These are phyloP conservation scores for Fusarium heterosporum DNA, from an alignment of 2,329 filamentous ascomycete genomes.

Conservation along the genomic window DNA sequence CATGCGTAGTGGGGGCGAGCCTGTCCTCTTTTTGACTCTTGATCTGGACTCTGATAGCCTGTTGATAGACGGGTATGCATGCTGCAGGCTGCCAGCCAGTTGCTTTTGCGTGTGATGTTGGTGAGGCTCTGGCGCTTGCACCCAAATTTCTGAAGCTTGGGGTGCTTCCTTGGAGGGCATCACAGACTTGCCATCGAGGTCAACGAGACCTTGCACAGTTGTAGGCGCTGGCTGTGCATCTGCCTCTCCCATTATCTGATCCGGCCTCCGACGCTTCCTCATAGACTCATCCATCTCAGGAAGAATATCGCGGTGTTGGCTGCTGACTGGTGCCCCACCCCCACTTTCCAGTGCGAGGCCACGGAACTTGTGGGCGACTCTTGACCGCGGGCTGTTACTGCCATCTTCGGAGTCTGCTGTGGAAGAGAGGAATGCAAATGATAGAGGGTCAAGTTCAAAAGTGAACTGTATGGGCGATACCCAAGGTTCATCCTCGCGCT, in stretches of 20 bases:
- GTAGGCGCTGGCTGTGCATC: slow-evolving; percentile 33
- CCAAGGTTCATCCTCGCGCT: slow-evolving; percentile 55
- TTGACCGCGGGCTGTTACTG: slow-evolving; percentile 64
- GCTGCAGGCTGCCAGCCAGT: slow-evolving; percentile 43
- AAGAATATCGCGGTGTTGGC: slow-evolving; percentile 48
- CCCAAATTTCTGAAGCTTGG: background rate
- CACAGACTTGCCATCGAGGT: slow-evolving; percentile 22
- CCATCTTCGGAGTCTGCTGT: slow-evolving; percentile 57
- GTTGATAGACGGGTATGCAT: slow-evolving; percentile 55
- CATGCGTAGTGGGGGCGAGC: slow-evolving; percentile 55
- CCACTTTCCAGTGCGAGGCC: slow-evolving; percentile 62
- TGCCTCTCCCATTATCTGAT: slow-evolving; percentile 49
- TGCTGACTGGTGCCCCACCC: slow-evolving; percentile 56
- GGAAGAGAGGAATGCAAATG: slow-evolving; percentile 44
- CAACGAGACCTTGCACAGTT: slow-evolving; percentile 14
- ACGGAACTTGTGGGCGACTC: slow-evolving; percentile 64
- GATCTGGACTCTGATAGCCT: slow-evolving; percentile 55
- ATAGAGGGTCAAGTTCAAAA: slow-evolving; percentile 60
- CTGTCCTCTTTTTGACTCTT: slow-evolving; percentile 51
- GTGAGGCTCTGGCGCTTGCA: slow-evolving; percentile 13
- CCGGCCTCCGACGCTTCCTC: slow-evolving; percentile 55
- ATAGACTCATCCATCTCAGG: slow-evolving; percentile 40
- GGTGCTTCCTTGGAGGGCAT: slow-evolving; percentile 7
- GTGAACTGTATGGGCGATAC: slow-evolving; percentile 58
- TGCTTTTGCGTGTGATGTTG: slow-evolving; percentile 26